A percentile compares a stretch with the other conserved stretches of the same genome.
phyloP scores from a whole-genome alignment of 1,139 yeast genomes.

The Candida albicans region DNA sequence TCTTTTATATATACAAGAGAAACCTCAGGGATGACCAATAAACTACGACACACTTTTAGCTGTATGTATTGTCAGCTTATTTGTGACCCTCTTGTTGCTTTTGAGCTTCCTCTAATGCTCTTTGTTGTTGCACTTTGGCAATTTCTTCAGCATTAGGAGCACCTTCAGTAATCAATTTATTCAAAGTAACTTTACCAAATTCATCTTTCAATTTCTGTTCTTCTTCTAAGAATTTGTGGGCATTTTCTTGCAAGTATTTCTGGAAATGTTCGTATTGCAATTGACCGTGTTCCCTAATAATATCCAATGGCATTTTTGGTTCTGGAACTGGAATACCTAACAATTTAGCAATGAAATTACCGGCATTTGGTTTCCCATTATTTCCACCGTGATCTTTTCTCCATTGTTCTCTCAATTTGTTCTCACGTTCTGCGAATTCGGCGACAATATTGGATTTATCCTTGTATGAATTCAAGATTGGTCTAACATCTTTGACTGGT shows the following conservation, averaged over 20 bases:
- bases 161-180: conserved; percentile 82
- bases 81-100: conserved; percentile 11
- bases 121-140: conserved; percentile 61
- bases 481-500: conserved; percentile 87
- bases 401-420: conserved; percentile 65
- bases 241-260: conserved; percentile 82
- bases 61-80: background rate
- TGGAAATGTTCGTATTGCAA: conserved; percentile 83
- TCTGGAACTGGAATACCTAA: conserved; percentile 63
- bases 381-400: conserved; percentile 62
- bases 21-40: too few species aligned
- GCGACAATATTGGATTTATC: conserved; percentile 61
- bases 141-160: conserved; percentile 84
- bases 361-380: conserved; percentile 43
- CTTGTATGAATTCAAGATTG: conserved; percentile 70
- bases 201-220: conserved; percentile 78
- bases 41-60: too few species aligned
- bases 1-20: too few species aligned
- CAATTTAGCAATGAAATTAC: conserved; percentile 54
- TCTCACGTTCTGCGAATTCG: conserved; percentile 80
- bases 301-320: conserved; percentile 87
- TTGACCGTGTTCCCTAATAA: conserved; percentile 91
- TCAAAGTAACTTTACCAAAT: conserved; percentile 76
- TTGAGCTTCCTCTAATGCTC: conserved; percentile 21
- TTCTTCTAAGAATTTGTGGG: conserved; percentile 80